These are phyloP conservation scores for Aureobasidium zeae DNA, from an alignment of 2,329 filamentous ascomycete species.

Conservation along the genomic window DNA sequence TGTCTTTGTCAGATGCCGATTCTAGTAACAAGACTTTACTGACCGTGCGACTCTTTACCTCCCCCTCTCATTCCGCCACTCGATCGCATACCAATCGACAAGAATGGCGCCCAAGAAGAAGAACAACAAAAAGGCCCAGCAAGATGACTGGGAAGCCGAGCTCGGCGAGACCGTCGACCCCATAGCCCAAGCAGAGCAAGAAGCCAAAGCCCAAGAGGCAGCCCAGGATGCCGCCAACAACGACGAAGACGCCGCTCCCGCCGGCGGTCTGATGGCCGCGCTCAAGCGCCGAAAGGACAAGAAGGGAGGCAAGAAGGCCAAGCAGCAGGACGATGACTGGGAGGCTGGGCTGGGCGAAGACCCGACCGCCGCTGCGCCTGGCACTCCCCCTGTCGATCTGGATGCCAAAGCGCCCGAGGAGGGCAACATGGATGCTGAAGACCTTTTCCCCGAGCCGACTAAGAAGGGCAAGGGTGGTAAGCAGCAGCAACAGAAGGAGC, in stretches of 20 bases:
- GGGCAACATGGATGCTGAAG: constrained; percentile 56
- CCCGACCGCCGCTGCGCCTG: constrained; percentile 29
- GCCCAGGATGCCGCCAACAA: constrained; percentile 41
- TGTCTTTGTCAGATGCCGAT: constrained; percentile 9
- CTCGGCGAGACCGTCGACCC: constrained; percentile 69
- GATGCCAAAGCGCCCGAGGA: constrained; percentile 67
- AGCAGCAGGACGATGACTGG: constrained; percentile 60
- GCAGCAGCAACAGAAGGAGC: constrained; percentile 28
- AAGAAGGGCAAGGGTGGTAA: constrained; percentile 59
- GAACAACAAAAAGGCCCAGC: constrained; percentile 70
- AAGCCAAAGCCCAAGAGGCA: constrained; percentile 38
- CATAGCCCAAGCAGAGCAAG: constrained; percentile 40
- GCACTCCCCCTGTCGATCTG: constrained; percentile 34
- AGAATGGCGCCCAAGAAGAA: constrained; percentile 94
- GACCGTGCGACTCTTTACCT: constrained; percentile 8
- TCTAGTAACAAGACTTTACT: constrained; percentile 11
- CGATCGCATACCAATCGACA: constrained; percentile 1
- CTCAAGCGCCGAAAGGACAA: constrained; percentile 53
- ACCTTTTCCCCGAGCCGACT: constrained; percentile 69
- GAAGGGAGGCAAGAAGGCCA: constrained; percentile 87
- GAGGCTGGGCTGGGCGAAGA: constrained; percentile 62
- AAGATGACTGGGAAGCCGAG: constrained; percentile 92
- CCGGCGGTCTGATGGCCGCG: constrained; percentile 41
- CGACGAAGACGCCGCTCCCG: constrained; percentile 42
- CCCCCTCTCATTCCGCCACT: not conserved